A percentile compares a stretch with the other conserved stretches of the same genome.
Conservation (phyloP, 2,329 filamentous ascomycete species). For the Uncinocarpus reesii region DNA sequence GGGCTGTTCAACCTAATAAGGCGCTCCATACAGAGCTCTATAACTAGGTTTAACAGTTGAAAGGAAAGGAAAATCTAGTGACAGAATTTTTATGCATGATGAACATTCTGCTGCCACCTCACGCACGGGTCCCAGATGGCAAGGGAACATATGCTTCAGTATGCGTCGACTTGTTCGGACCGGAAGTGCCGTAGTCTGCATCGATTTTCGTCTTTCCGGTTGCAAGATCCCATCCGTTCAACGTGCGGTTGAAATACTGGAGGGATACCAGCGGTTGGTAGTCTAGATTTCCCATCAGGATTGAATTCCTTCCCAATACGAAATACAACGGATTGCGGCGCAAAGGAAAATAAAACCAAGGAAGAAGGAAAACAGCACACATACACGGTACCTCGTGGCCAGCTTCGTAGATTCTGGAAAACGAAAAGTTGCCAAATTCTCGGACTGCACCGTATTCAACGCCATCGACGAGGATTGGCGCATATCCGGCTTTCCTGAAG, state of each 20-base stretch:
- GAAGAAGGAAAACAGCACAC: not conserved
- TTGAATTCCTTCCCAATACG: not conserved
- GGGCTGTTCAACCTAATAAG: no score
- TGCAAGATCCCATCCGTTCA: conserved; percentile 47
- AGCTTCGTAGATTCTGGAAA: conserved; percentile 36
- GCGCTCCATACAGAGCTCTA: no score
- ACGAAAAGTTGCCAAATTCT: conserved; percentile 10
- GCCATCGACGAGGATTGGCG: conserved; percentile 7
- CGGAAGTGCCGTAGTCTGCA: conserved; percentile 32
- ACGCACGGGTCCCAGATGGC: conserved; percentile 17
- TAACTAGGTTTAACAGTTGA: no score
- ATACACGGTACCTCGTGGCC: conserved; percentile 52
- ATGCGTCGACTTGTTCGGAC: conserved; percentile 36
- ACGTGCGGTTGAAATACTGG: conserved; percentile 51
- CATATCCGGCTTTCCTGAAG: conserved; percentile 6
- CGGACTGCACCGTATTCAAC: conserved; percentile 5
- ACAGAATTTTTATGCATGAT: not conserved
- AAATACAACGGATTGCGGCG: not conserved
- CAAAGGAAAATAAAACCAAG: not conserved
- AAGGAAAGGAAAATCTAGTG: no score
- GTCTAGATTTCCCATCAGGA: conserved; percentile 2
- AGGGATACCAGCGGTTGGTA: conserved; percentile 53
- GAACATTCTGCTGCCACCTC: not conserved
- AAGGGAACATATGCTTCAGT: conserved; percentile 34
- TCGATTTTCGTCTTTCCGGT: conserved; percentile 38